Percentiles rank a stretch among this genome's conserved stretches.
Evolutionary conservation across 1,284 basidiomycete genomes (phyloP).

Genomic region (Porogramme epimiltina): DNA sequence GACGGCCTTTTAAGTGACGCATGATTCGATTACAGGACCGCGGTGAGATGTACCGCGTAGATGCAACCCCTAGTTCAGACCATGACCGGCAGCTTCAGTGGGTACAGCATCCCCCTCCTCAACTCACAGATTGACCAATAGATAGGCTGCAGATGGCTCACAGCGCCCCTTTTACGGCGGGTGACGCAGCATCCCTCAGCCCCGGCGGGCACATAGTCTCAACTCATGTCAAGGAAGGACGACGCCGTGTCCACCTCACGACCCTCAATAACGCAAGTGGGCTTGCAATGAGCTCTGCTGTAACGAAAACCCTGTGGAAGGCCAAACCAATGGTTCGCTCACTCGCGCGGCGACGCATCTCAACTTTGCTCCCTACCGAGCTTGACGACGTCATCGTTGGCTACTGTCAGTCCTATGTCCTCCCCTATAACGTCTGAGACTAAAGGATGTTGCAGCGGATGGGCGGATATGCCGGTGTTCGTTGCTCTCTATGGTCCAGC

Average conservation of each 20-base stretch:
- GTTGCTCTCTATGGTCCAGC: conserved; percentile 33
- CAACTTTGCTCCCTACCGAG: conserved; percentile 59
- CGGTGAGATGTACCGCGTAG: conserved; percentile 38
- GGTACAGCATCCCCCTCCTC: too few species aligned
- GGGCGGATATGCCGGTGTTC: conserved; percentile 51
- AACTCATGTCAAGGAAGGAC: conserved; percentile 23
- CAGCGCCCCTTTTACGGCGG: conserved; percentile 14
- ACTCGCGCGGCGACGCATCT: conserved; percentile 31
- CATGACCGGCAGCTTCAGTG: too few species aligned
- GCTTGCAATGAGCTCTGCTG: not conserved
- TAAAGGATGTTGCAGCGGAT: conserved; percentile 52
- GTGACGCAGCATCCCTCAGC: conserved; percentile 14
- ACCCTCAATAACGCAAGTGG: not conserved
- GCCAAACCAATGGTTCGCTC: conserved; percentile 10
- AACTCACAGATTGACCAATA: too few species aligned
- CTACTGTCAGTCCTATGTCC: conserved; percentile 46
- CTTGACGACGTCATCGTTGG: conserved; percentile 59
- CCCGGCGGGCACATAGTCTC: conserved; percentile 21
- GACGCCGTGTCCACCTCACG: conserved; percentile 24
- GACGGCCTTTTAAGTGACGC: not conserved
- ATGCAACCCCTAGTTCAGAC: too few species aligned
- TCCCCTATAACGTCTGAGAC: too few species aligned
- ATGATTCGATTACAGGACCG: conserved; percentile 38
- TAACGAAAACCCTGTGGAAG: conserved; percentile 28
- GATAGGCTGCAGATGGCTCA: conserved; percentile 17